These are phyloP conservation scores for Theobroma cacao DNA, from an alignment of 345 rosid species.

Conservation along the genomic window DNA sequence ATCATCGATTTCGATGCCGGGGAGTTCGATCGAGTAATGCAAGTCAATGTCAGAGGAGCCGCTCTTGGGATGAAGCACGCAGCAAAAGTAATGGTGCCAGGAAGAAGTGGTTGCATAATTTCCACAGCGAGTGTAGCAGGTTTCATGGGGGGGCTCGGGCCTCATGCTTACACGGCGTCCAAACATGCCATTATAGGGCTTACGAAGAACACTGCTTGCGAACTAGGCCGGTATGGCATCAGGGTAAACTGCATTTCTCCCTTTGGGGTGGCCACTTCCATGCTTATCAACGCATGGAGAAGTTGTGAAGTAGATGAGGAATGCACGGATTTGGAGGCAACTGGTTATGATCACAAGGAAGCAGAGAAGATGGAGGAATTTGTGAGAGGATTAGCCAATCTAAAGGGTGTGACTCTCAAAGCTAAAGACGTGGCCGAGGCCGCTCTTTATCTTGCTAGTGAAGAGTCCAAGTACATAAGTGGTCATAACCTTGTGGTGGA, in stretches of 20 bases:
- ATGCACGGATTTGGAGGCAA: neutral
- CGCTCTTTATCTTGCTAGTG: constrained; percentile 3
- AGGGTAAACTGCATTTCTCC: constrained; percentile 25
- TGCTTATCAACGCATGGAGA: constrained; percentile 10
- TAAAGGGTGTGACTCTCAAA: constrained; percentile 10
- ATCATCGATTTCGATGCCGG: constrained; percentile 59
- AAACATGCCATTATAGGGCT: constrained; percentile 25
- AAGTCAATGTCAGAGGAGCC: constrained; percentile 60
- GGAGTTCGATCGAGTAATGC: constrained; percentile 71
- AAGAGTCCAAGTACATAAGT: constrained; percentile 8
- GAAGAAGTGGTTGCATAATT: neutral
- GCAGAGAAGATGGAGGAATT: constrained; percentile 11
- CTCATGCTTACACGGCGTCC: constrained; percentile 12
- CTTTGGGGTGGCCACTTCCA: constrained; percentile 14
- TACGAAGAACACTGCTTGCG: constrained; percentile 19
- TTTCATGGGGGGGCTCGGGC: neutral
- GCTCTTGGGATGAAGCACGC: constrained; percentile 37
- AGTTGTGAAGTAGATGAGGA: neutral
- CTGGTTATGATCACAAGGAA: neutral
- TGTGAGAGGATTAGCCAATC: constrained; percentile 9
- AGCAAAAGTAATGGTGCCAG: constrained; percentile 16
- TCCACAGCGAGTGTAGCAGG: constrained; percentile 16
- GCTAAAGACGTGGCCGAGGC: constrained; percentile 10
- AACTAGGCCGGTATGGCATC: constrained; percentile 22
- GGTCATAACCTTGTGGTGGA: constrained; percentile 10